These are phyloP conservation scores for Solanum sejunctum DNA, from an alignment of 257 asterid species.

Conservation along the genomic window DNA sequence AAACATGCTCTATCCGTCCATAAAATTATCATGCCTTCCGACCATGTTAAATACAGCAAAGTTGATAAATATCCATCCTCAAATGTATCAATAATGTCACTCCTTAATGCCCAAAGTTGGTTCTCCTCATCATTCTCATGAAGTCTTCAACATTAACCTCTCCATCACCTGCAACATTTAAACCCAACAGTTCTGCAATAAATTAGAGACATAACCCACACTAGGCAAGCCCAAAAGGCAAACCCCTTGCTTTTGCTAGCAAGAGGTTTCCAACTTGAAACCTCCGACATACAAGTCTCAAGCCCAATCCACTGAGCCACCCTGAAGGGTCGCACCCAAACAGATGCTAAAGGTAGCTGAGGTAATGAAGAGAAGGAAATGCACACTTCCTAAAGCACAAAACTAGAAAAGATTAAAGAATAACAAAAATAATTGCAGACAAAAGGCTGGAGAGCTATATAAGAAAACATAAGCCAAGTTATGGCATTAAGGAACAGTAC, in stretches of 20 bases:
- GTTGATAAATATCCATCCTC: neutral
- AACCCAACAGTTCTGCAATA: neutral
- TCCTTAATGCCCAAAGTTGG: constrained; percentile 52
- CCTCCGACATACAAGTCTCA: too few relatives aligned
- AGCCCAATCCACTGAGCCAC: too few relatives aligned
- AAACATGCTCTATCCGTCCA: neutral
- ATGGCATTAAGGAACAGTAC: neutral
- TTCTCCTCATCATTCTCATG: constrained; percentile 91
- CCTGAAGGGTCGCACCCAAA: neutral
- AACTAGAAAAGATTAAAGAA: neutral
- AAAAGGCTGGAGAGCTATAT: neutral
- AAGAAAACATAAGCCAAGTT: neutral
- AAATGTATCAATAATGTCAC: neutral
- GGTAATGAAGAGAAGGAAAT: neutral
- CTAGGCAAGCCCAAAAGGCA: too few relatives aligned
- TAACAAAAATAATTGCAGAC: neutral
- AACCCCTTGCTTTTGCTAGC: too few relatives aligned
- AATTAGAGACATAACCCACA: neutral
- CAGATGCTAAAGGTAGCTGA: neutral
- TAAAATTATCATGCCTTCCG: neutral
- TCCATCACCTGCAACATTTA: constrained; percentile 63
- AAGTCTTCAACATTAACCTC: constrained; percentile 78
- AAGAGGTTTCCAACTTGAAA: too few relatives aligned
- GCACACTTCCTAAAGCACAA: neutral
- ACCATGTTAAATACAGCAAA: neutral